A percentile compares a stretch with the other conserved stretches of the same genome.
These are phyloP conservation scores for Massarina eburnea DNA, from an alignment of 2,329 filamentous ascomycete genomes.

Conservation along the genomic window DNA sequence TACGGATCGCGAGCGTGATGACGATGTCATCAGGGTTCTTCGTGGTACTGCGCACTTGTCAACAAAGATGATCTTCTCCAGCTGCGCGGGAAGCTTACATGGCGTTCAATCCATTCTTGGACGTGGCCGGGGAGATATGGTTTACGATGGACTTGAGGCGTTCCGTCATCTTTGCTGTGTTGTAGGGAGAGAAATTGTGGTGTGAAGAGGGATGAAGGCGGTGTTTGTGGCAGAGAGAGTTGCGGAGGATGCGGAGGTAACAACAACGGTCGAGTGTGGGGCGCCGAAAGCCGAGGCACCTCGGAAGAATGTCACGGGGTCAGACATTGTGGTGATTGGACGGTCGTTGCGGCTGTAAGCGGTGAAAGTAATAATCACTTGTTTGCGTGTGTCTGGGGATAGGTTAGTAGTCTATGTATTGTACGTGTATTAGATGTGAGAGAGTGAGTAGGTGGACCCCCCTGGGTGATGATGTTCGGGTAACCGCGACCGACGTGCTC, in stretches of 20 bases:
- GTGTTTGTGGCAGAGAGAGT: not conserved
- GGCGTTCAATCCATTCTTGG: conserved; percentile 68
- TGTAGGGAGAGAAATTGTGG: conserved; percentile 5
- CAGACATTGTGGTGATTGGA: conserved; percentile 1
- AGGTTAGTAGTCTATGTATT: too few relatives aligned
- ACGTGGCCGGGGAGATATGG: conserved; percentile 75
- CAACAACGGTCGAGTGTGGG: conserved; percentile 49
- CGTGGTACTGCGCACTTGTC: conserved; percentile 62
- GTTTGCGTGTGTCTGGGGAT: not conserved
- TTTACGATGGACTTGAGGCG: conserved; percentile 84
- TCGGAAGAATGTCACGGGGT: conserved; percentile 18
- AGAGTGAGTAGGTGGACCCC: too few relatives aligned
- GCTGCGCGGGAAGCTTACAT: conserved; percentile 63
- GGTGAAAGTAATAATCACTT: not conserved
- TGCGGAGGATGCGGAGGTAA: conserved; percentile 12
- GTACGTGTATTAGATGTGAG: too few relatives aligned
- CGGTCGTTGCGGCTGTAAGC: not conserved
- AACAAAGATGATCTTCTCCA: conserved; percentile 1
- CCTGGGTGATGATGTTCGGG: too few relatives aligned
- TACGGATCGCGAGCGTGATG: conserved; percentile 88
- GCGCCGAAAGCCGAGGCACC: conserved; percentile 35
- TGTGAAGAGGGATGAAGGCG: not conserved
- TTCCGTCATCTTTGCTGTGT: conserved; percentile 57
- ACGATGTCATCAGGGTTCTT: conserved; percentile 97
- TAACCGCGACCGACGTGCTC: too few relatives aligned